Evolutionary conservation across 2,329 filamentous ascomycete species (phyloP), one percentile per base, ranked within the genome.

Genomic region (Emmonsiellopsis sp.): DNA sequence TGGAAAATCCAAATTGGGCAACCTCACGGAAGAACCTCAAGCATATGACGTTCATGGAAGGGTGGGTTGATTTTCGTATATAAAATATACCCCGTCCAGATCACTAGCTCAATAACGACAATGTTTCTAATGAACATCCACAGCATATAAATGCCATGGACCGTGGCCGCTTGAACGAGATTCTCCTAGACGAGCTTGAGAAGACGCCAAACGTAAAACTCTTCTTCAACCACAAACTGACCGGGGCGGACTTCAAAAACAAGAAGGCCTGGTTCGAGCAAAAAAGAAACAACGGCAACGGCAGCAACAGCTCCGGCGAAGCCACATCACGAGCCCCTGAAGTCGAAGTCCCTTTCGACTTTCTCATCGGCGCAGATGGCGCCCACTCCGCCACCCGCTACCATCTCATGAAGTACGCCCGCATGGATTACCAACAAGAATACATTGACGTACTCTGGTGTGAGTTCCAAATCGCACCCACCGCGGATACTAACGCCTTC

Each of bases 361-460:
- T 95, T 60, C 83, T 98, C 74, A 87, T 98, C 54, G 93, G 93
- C 8, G 91, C 92, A 35, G 93, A 98, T 64, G 93, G 93, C 7
- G 93, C 93, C 0, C 92, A 98, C 71, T 97, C 92, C 0, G 85
- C 90, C 43, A 85, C 91, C 3, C 80, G 93, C 50, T 94, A 89
- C 67, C 90, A 97, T 66, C 76, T 98, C 72, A 98, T 98, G 92
- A 97, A 97, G 72, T 96, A 82, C 63, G 81, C 86, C 0, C 83
- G 87, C 9, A 89, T 97, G 82, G 83, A 93, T 71, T 98, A 95
- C 66, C 79, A 87, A 62, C 93, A 98, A 67, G 83, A 89, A 63
- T 98, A 98, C 69, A 93, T 98, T 65, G 92, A 97, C 69, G 93
- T 91, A 0, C 74, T 97, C 5, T 98, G 93, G 93, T 97, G 92